These are phyloP conservation scores for Quercus ilex DNA, from an alignment of 306 rosid genomes.

Conservation along the genomic window DNA sequence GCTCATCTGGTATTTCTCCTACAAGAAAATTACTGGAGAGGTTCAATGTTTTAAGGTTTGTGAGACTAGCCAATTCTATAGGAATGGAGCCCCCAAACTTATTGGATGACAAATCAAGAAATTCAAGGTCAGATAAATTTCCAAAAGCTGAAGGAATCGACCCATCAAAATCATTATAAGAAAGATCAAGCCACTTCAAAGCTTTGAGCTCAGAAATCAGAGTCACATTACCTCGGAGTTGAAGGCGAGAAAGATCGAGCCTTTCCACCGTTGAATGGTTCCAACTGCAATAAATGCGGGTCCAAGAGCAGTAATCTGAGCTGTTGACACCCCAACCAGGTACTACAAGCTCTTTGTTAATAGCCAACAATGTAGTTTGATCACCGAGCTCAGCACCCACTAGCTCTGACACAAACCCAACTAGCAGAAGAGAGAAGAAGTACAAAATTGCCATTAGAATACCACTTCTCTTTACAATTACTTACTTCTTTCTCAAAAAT, in stretches of 20 bases:
- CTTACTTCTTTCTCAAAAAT: background rate
- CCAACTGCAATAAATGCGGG: slow-evolving; percentile 61
- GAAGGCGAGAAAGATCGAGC: slow-evolving; percentile 73
- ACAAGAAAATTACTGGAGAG: slow-evolving; percentile 74
- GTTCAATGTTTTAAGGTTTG: slow-evolving; percentile 74
- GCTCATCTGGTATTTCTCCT: slow-evolving; percentile 77
- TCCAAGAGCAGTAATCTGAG: slow-evolving; percentile 84
- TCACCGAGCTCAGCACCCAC: slow-evolving; percentile 62
- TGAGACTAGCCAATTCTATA: slow-evolving; percentile 64
- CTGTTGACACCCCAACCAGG: slow-evolving; percentile 73
- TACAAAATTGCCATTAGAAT: slow-evolving; percentile 46
- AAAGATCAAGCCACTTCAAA: slow-evolving; percentile 83
- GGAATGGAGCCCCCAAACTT: slow-evolving; percentile 82
- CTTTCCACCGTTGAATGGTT: slow-evolving; percentile 65
- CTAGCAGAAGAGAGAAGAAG: slow-evolving; percentile 42
- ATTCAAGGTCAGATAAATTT: slow-evolving; percentile 69
- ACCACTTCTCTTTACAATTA: slow-evolving; percentile 1
- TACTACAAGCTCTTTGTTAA: slow-evolving; percentile 73
- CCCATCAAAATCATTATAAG: slow-evolving; percentile 75
- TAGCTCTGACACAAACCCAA: slow-evolving; percentile 47
- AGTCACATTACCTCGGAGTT: slow-evolving; percentile 82
- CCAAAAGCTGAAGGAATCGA: slow-evolving; percentile 67
- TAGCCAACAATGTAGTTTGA: slow-evolving; percentile 51
- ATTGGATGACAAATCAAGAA: slow-evolving; percentile 82
- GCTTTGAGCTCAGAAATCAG: slow-evolving; percentile 76